Evolutionary conservation across 2,329 filamentous ascomycete genomes (phyloP).

Genomic region (Aspergillus sp.): DNA sequence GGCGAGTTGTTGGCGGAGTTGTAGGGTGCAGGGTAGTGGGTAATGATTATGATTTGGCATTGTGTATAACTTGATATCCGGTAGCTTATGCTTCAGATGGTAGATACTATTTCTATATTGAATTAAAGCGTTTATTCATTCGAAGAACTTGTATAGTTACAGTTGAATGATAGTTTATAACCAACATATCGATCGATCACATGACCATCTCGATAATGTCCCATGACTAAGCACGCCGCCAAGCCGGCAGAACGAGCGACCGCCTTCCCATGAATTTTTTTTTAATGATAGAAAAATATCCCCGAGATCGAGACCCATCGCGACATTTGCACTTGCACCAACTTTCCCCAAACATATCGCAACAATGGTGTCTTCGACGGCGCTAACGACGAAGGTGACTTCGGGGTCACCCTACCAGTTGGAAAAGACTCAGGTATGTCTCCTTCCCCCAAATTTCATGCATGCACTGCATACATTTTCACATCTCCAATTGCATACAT

Average conservation of each 20-base stretch:
- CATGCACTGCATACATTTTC: not conserved
- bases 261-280: constrained; percentile 44
- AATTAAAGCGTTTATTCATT: too few relatives aligned
- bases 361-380: constrained; percentile 45
- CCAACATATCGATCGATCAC: too few relatives aligned
- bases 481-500: too few relatives aligned
- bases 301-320: constrained; percentile 17
- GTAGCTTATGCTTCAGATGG: not conserved
- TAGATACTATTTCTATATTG: too few relatives aligned
- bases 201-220: too few relatives aligned
- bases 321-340: constrained; percentile 28
- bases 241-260: constrained; percentile 36
- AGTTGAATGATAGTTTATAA: too few relatives aligned
- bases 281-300: constrained; percentile 15
- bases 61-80: not conserved
- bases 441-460: not conserved
- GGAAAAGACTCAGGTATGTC: constrained; percentile 48
- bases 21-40: constrained; percentile 12
- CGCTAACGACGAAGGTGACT: constrained; percentile 44
- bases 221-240: constrained; percentile 14
- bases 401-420: constrained; percentile 51
- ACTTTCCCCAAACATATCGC: constrained; percentile 18
- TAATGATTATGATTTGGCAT: constrained; percentile 4
- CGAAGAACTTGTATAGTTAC: too few relatives aligned
- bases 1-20: constrained; percentile 68